Base-by-base conservation (phyloP, 2,329 filamentous ascomycete species). In the Geosmithia morbida region DNA sequence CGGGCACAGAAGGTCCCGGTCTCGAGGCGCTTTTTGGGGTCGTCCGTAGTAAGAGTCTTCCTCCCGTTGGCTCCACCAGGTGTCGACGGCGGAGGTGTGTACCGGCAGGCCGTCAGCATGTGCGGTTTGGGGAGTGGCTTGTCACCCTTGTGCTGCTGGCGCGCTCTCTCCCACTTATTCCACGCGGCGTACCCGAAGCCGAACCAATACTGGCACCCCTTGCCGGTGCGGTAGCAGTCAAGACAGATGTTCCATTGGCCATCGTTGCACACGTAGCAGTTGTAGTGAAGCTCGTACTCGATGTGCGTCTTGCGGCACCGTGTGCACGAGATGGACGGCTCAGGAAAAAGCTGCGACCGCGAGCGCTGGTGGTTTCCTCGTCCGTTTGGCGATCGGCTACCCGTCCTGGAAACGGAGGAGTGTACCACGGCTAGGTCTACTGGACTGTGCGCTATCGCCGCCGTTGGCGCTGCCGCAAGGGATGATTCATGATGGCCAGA, bases 231-330 rank as follows among this genome's bases (percentile, higher is more conserved):
- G 61, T 94, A 96, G 66, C 90, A 97, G 52, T 73, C 72, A 2
- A 85, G 65, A 57, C 90, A 97, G 11, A 96, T 69, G 59, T 89
- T 83, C 70, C 83, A 94, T 44, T 77, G 69, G 1, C 86, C 87
- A 6, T 72, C 66, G 16, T 75, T 70, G 61, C 90, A 96, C 45
- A 71, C 69, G 2, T 66, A 62, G 62, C 90, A 97, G 58, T 85
- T 85, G 64, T 90, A 94, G 61, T 96, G 87, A 2, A 95, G 66
- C 8, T 87, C 79, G 55, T 94, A 87, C 59, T 95, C 83, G 39
- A 96, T 89, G 50, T 88, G 76, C 6, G 69, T 57, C 52, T 75
- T 83, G 18, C 70, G 66, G 60, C 90, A 97, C 10, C 77, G 70
- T 39, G 79, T 75, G 60, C 90, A 96, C 8, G 70, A 71, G 46